phyloP scores from a whole-genome alignment of 2,329 filamentous ascomycete species.

The Xylaria sp. region DNA sequence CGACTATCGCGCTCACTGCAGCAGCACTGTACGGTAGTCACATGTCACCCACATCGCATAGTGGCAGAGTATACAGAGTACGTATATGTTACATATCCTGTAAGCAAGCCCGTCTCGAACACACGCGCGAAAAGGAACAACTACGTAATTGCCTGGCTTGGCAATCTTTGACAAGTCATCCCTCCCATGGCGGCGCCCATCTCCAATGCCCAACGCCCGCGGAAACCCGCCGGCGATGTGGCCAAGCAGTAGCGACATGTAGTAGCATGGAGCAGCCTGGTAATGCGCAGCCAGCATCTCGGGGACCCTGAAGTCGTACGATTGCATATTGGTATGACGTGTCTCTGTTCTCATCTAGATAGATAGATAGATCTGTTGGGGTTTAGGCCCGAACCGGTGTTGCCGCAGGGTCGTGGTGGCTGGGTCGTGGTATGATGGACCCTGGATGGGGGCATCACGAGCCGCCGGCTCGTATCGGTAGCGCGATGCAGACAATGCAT shows the following conservation, averaged over 20 bases:
- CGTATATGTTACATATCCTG: background rate
- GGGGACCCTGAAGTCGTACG: conserved; percentile 27
- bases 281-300: conserved; percentile 11
- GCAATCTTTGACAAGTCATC: conserved; percentile 20
- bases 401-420: conserved; percentile 1
- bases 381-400: conserved; percentile 16
- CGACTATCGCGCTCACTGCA: conserved; percentile 16
- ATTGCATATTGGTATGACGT: conserved; percentile 32
- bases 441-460: background rate
- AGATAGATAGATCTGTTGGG: background rate
- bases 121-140: conserved; percentile 4
- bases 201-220: conserved; percentile 17
- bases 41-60: conserved; percentile 3
- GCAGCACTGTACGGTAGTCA: conserved; percentile 18
- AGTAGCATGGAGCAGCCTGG: conserved; percentile 11
- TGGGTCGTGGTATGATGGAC: background rate
- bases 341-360: conserved; percentile 19
- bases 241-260: conserved; percentile 17
- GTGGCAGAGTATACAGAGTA: background rate
- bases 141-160: conserved; percentile 34
- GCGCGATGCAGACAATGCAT: background rate
- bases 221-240: conserved; percentile 2
- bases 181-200: background rate
- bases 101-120: background rate
- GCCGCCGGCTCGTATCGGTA: background rate